Conservation (phyloP, 2,329 filamentous ascomycete species). For the Zymoseptoria tritici region DNA sequence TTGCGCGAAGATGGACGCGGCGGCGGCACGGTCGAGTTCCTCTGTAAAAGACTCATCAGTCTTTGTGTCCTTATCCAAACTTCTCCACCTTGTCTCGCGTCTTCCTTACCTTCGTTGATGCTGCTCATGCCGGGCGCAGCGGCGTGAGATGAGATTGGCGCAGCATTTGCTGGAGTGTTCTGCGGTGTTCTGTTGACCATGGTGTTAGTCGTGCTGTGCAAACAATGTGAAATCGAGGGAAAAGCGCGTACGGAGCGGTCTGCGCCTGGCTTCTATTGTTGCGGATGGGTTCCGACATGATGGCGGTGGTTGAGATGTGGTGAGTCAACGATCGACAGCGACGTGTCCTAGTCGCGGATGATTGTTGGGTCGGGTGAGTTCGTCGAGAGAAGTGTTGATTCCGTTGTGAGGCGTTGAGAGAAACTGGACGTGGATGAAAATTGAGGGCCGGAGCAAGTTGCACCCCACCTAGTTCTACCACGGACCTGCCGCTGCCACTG, state of each 20-base stretch:
- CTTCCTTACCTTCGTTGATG: slow-evolving; percentile 81
- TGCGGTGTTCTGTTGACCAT: slow-evolving; percentile 72
- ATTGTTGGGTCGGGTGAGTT: background rate
- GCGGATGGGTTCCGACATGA: slow-evolving; percentile 15
- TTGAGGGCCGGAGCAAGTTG: background rate
- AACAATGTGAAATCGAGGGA: background rate
- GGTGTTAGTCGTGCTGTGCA: slow-evolving; percentile 20
- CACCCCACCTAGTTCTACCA: no score
- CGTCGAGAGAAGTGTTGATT: background rate
- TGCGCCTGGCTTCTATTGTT: slow-evolving; percentile 7
- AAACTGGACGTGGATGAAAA: background rate
- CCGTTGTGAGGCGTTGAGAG: background rate
- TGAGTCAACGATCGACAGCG: background rate
- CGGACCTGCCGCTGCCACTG: background rate
- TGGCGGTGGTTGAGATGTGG: background rate
- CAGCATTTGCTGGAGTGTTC: slow-evolving; percentile 92
- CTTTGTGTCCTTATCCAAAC: background rate
- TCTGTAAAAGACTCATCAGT: slow-evolving; percentile 48
- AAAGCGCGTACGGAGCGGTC: slow-evolving; percentile 10
- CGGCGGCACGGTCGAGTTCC: slow-evolving; percentile 78
- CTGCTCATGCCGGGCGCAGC: slow-evolving; percentile 89
- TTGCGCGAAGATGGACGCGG: slow-evolving; percentile 88
- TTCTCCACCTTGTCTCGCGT: background rate
- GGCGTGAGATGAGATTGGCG: slow-evolving; percentile 94
- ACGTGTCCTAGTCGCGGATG: background rate